These are phyloP conservation scores for Mycena sp. DNA, from an alignment of 1,284 basidiomycete species.

Conservation along the genomic window DNA sequence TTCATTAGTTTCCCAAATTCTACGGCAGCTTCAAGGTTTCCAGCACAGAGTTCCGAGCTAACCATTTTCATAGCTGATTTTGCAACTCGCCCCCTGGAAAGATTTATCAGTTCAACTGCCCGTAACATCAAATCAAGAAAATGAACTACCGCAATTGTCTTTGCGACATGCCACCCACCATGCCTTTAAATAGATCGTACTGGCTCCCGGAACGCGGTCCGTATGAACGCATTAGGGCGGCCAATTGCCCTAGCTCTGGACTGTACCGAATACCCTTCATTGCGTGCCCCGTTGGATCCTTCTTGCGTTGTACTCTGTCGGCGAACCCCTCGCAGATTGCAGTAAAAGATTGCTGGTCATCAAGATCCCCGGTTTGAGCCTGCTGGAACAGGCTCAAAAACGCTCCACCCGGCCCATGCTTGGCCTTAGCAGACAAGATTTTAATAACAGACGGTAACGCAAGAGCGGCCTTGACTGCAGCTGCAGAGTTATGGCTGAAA, in stretches of 20 bases:
- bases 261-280: constrained; percentile 10
- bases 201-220: constrained; percentile 9
- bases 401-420: not conserved
- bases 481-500: not conserved
- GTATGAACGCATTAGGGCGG: constrained; percentile 2
- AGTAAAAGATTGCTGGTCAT: constrained; percentile 3
- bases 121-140: not conserved
- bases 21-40: not conserved
- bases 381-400: constrained; percentile 5
- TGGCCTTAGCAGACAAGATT: constrained; percentile 4
- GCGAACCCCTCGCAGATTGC: not conserved
- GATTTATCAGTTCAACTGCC: not conserved
- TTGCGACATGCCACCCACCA: constrained; percentile 4
- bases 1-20: constrained; percentile 4
- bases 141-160: constrained; percentile 2
- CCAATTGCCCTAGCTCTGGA: not conserved
- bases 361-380: not conserved
- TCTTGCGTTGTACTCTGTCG: not conserved
- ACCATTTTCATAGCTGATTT: constrained; percentile 2
- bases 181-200: constrained; percentile 7
- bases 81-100: not conserved
- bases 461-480: not conserved
- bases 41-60: constrained; percentile 6
- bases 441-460: not conserved
- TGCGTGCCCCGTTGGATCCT: constrained; percentile 1